Evolutionary conservation across 352 stramenopile genomes (phyloP), one percentile per base, ranked within the genome.

Genomic region (Vaucheria bursata): DNA sequence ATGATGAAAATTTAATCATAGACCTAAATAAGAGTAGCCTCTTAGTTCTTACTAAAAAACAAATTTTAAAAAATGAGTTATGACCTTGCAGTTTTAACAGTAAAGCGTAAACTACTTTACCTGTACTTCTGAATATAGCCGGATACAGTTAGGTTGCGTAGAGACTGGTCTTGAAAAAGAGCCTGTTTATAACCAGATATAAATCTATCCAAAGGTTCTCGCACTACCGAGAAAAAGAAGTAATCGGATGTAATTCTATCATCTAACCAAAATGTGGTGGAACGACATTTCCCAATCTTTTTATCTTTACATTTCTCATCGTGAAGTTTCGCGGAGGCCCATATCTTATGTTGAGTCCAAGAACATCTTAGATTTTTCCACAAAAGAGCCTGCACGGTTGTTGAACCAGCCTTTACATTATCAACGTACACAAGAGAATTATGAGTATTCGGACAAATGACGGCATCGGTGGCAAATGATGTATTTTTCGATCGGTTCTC

Each of bases 381-480:
- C 2, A 68, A 34, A 2, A 68, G 12, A 59, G 12, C 45, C 45
- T 18, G 45, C 2, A 68, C 2, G 34, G 53, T 2, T 31, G 31
- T 68, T 37, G 45, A 59, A 18, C 45, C 45, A 18, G 8, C 53
- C 53, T 68, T 68, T 2, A 68, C 53, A 7, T 68, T 68, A 34
- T 68, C 53, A 2, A 68, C 53, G 53, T 68, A 68, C 53, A 68
- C 53, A 31, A 68, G 53, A 59, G 12, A 12, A n/a, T n/a, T n/a
- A n/a, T n/a, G n/a, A 12, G 45, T 25, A 12, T 59, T 59, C 45
- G 12, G 12, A 25, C 45, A 59, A 25, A 59, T 25, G 45, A 59
- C 45, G 12, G 25, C 25, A 25, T 59, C 45, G 12, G 45, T 59
- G 45, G 12, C 45, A 25, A 59, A 59, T 12, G 45, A 18, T 12